Conservation (phyloP, 495 filamentous ascomycete genomes). For the Cladorrhinum samala region DNA sequence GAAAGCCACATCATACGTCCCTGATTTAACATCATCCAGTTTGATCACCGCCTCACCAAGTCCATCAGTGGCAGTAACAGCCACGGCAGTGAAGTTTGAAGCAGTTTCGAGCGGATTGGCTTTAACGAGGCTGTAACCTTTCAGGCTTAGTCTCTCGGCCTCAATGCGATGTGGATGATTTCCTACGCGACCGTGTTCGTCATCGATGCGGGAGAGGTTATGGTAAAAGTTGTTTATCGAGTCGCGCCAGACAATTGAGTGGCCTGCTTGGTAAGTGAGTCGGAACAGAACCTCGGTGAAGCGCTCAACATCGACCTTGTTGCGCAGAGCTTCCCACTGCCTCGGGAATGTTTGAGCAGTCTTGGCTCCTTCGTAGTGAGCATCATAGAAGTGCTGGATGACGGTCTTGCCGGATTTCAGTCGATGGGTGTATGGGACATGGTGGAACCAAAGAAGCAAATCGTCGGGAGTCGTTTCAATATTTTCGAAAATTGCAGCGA, state of each 20-base stretch:
- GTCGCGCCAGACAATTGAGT: conserved; percentile 65
- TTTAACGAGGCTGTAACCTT: conserved; percentile 44
- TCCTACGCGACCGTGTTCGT: conserved; percentile 47
- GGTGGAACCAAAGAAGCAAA: conserved; percentile 69
- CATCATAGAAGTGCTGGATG: conserved; percentile 72
- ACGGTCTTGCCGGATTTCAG: conserved; percentile 62
- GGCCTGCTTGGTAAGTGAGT: conserved; percentile 59
- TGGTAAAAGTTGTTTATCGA: conserved; percentile 55
- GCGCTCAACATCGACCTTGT: conserved; percentile 54
- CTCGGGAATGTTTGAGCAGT: conserved; percentile 52
- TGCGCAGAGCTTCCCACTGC: conserved; percentile 49
- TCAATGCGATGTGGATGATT: conserved; percentile 59
- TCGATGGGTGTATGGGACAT: conserved; percentile 60
- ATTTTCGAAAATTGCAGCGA: conserved; percentile 52
- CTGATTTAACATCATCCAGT: conserved; percentile 40
- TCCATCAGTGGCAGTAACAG: conserved; percentile 36
- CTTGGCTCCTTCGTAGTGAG: conserved; percentile 56
- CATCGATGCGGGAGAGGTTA: conserved; percentile 53
- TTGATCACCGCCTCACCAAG: conserved; percentile 43
- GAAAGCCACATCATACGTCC: conserved; percentile 57
- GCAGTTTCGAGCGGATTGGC: conserved; percentile 53
- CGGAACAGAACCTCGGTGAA: conserved; percentile 53
- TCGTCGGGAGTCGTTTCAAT: conserved; percentile 62
- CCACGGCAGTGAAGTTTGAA: conserved; percentile 27
- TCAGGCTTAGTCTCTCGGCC: conserved; percentile 55